Percentiles rank a stretch among this genome's conserved stretches.
phyloP scores from a whole-genome alignment of 1,284 basidiomycete genomes.

The Ustilago vetiveriae region DNA sequence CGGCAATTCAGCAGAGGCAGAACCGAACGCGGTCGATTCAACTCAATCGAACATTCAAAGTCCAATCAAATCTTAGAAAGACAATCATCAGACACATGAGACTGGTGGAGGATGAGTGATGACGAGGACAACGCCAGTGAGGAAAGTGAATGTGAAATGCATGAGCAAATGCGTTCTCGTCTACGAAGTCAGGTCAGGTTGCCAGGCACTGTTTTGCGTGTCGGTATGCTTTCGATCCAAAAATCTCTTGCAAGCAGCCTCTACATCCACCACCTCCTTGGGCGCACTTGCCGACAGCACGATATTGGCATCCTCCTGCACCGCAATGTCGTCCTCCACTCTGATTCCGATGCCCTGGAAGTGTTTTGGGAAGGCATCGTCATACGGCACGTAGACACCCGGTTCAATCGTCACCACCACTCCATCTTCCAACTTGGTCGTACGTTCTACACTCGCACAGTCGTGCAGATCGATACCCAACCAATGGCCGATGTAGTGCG shows the following conservation, averaged over 20 bases:
- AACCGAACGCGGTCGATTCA: no score
- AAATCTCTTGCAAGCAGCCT: slow-evolving; percentile 49
- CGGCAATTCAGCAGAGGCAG: no score
- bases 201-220: background rate
- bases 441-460: slow-evolving; percentile 54
- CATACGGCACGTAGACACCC: slow-evolving; percentile 62
- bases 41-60: background rate
- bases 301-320: slow-evolving; percentile 42
- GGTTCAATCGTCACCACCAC: slow-evolving; percentile 65
- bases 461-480: slow-evolving; percentile 75
- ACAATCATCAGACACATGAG: no score
- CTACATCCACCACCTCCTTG: slow-evolving; percentile 63
- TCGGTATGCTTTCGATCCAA: slow-evolving; percentile 15
- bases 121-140: background rate
- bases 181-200: slow-evolving; percentile 11
- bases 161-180: background rate
- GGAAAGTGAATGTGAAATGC: no score
- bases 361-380: slow-evolving; percentile 52
- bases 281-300: slow-evolving; percentile 58
- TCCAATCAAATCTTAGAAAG: no score
- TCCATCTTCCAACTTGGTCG: slow-evolving; percentile 50
- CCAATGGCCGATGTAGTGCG: slow-evolving; percentile 86
- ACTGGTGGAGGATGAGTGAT: background rate
- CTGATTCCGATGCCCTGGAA: slow-evolving; percentile 65
- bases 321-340: slow-evolving; percentile 65